Base-by-base conservation (phyloP, 2,329 filamentous ascomycete genomes). In the Ceratocystis smalleyi region DNA sequence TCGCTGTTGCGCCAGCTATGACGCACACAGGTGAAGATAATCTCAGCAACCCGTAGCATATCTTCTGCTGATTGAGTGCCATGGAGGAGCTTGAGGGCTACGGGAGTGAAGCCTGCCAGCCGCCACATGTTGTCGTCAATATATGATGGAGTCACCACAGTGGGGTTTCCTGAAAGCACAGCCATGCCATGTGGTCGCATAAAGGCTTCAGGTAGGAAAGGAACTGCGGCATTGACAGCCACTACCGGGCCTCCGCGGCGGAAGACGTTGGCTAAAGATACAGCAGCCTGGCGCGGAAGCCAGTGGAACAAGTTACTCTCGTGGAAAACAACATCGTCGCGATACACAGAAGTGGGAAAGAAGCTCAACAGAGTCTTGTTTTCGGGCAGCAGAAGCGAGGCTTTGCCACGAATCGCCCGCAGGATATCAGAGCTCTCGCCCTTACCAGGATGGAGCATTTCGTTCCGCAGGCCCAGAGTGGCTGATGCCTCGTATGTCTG, bases 1-100 rank as follows among this genome's bases (percentile, higher is more conserved):
- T 99, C 95, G 69, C 94, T 97, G 69, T 97, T 97, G 68, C 94
- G 83, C 94, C 95, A 99, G 72, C 88, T 97, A 68, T 88, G 87
- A 68, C 88, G 87, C 61, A 96, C 88, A 67, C 89, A 89, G 68
- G 88, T 84, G 67, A 96, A 91, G 30, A 96, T 78, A 70, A 95
- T 87, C 70, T 95, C 85, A 1, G 95, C 84, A 1, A 91, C 85
- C 63, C 88, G 82, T 8, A 91, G 76, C 32, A 91, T 84, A 55
- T 85, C 85, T 60, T 91, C 83, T 6, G 83, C 78, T 0, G 84
- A 86, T 2, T 79, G 79, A 1, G 94, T 86, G 43, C 86, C 80
- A 71, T 96, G 90, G 5, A 99, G 79, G 43, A 97, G 77, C 71
- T 91, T 95, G 64, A 99, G 74, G 2, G 89, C 87, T 22, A 96